Conservation (phyloP, 2,329 filamentous ascomycete species). For the Neonectria faginata region DNA sequence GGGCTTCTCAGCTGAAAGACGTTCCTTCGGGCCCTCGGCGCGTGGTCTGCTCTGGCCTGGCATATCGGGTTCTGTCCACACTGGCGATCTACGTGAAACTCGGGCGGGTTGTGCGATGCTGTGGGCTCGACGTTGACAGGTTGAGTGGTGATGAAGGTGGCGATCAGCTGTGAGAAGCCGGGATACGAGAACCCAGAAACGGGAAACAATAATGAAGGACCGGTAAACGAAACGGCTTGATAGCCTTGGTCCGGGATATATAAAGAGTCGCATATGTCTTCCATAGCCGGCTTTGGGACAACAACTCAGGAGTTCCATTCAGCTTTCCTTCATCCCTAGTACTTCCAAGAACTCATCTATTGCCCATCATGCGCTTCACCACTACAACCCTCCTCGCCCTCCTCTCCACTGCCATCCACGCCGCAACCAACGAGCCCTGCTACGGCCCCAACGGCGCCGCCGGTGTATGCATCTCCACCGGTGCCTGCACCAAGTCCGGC, state of each 20-base stretch:
- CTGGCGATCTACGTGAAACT: conserved; percentile 32
- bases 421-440: conserved; percentile 50
- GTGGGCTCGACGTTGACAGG: background rate
- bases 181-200: conserved; percentile 1
- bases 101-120: conserved; percentile 1
- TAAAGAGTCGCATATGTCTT: conserved; percentile 4
- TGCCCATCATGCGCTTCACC: conserved; percentile 39
- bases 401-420: conserved; percentile 32
- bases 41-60: background rate
- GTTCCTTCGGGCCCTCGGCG: background rate
- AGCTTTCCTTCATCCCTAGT: background rate
- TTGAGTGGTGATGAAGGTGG: background rate
- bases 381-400: conserved; percentile 32
- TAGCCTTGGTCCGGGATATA: background rate
- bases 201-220: conserved; percentile 5
- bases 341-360: background rate
- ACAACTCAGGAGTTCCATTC: background rate
- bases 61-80: conserved; percentile 5
- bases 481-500: conserved; percentile 51
- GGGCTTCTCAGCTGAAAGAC: conserved; percentile 30
- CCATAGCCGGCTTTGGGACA: too few relatives aligned
- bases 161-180: background rate
- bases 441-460: conserved; percentile 40
- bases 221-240: background rate
- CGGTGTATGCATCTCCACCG: conserved; percentile 55